Percentiles rank a stretch among this genome's conserved stretches.
Conservation (phyloP, 371 early-diverging fungal genomes). For the Mitosporidium daphniae region DNA sequence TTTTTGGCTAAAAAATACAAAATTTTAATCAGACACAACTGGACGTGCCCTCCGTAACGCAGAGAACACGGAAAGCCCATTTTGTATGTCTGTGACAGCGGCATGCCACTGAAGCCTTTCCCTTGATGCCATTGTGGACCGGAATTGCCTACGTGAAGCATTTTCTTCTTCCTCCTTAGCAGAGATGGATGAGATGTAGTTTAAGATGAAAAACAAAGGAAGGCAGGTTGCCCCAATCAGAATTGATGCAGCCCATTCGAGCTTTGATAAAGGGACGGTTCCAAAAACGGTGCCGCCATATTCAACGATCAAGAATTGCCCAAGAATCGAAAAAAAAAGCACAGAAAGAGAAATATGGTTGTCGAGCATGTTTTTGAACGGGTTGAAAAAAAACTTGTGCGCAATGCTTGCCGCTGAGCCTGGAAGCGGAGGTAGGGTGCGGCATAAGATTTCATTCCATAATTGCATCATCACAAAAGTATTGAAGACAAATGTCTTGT, state of each 20-base stretch:
- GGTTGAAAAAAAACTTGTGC: conserved; percentile 27
- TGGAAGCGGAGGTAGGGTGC: conserved; percentile 4
- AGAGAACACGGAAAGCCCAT: no score
- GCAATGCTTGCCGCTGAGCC: conserved; percentile 21
- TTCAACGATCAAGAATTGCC: conserved; percentile 18
- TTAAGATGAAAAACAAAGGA: background rate
- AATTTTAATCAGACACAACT: no score
- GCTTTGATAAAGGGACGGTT: background rate
- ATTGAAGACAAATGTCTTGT: conserved; percentile 51
- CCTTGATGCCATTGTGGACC: no score
- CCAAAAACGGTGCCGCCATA: conserved; percentile 4
- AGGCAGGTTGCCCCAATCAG: background rate
- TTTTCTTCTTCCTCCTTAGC: no score
- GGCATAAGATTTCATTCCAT: conserved; percentile 17
- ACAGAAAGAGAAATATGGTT: conserved; percentile 37
- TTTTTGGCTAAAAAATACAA: no score
- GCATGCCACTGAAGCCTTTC: no score
- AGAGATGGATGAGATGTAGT: background rate
- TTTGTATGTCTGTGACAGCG: no score
- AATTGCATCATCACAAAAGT: conserved; percentile 66
- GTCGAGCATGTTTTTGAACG: conserved; percentile 28
- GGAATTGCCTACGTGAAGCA: no score
- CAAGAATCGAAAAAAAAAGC: conserved; percentile 14
- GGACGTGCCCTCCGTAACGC: no score
- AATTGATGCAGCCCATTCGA: background rate